Conservation (phyloP, 768 basidiomycete species). For the Calocera viscosa region DNA sequence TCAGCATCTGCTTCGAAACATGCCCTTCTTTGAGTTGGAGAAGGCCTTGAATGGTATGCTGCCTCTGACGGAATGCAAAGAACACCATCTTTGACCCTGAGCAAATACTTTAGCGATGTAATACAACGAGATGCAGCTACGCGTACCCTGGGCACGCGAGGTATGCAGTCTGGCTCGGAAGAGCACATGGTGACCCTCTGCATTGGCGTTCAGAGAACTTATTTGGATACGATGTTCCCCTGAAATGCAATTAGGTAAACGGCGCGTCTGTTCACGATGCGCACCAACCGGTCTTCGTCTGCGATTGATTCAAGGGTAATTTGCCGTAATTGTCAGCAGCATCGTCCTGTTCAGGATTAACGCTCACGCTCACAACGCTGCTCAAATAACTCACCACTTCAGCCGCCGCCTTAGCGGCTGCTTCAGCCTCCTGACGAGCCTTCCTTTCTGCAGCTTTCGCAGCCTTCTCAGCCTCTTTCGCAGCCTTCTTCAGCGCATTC, state of each 20-base stretch:
- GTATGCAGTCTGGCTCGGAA: conserved; percentile 86
- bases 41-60: conserved; percentile 74
- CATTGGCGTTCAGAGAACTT: conserved; percentile 42
- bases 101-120: conserved; percentile 6
- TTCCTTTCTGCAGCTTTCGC: conserved; percentile 78
- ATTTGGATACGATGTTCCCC: conserved; percentile 51
- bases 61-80: conserved; percentile 78
- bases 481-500: conserved; percentile 79
- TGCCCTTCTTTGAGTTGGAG: conserved; percentile 56
- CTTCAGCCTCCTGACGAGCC: conserved; percentile 63
- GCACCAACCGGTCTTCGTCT: conserved; percentile 39
- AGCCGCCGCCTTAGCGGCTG: conserved; percentile 48
- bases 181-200: conserved; percentile 62
- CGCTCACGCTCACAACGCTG: conserved; percentile 11
- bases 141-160: conserved; percentile 63
- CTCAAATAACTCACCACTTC: conserved; percentile 39
- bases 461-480: conserved; percentile 83
- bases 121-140: background rate
- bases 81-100: conserved; percentile 85
- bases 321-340: conserved; percentile 71
- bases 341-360: conserved; percentile 45
- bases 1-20: conserved; percentile 95
- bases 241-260: too few species aligned
- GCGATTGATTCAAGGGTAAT: conserved; percentile 84
- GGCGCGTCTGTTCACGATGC: background rate